phyloP scores from a whole-genome alignment of 108 stramenopile genomes.

The Chaetoceros tenuissimus region DNA sequence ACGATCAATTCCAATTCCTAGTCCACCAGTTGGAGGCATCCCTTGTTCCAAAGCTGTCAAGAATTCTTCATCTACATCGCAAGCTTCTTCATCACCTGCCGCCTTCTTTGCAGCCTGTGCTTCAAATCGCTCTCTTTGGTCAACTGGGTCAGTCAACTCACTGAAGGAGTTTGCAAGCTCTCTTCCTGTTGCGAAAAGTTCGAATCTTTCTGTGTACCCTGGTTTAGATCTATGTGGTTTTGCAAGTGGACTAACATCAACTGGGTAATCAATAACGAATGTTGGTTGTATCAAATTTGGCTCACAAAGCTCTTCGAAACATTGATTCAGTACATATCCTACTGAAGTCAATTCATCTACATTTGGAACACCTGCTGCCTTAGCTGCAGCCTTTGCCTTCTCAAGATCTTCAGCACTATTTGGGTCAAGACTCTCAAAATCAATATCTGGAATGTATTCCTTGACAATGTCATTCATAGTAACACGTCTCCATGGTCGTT shows the following conservation, averaged over 20 bases:
- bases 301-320: conserved; percentile 97
- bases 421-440: conserved; percentile 64
- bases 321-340: conserved; percentile 88
- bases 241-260: conserved; percentile 95
- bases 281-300: conserved; percentile 94
- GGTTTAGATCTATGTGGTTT: conserved; percentile 91
- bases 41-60: conserved; percentile 92
- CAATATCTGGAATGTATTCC: conserved; percentile 84
- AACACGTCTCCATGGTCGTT: conserved; percentile 90
- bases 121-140: conserved; percentile 93
- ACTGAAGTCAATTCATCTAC: conserved; percentile 54
- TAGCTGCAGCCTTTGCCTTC: conserved; percentile 66
- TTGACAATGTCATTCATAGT: conserved; percentile 96
- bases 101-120: conserved; percentile 91
- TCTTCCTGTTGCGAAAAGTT: conserved; percentile 92
- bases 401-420: conserved; percentile 54
- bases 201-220: conserved; percentile 93
- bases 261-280: conserved; percentile 95
- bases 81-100: conserved; percentile 95
- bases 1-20: conserved; percentile 98
- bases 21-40: conserved; percentile 98
- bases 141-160: conserved; percentile 97
- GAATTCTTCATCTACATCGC: conserved; percentile 97
- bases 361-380: conserved; percentile 61
- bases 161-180: conserved; percentile 97